Evolutionary conservation across 345 rosid species (phyloP).

Genomic region (Linum lewisii): DNA sequence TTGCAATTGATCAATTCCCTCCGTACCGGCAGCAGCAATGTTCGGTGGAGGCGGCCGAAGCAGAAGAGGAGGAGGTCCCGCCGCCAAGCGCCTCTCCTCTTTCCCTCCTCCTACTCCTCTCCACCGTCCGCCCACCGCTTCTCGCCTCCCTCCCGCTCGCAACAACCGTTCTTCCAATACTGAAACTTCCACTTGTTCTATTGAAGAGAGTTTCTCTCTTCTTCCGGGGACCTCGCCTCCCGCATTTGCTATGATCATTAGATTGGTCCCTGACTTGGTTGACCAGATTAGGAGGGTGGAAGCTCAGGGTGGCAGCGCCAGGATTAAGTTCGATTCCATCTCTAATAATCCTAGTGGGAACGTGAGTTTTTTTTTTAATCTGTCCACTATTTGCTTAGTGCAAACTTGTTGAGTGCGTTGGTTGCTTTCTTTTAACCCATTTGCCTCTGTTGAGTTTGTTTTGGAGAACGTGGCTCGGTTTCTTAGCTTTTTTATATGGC

Average conservation of each 20-base stretch:
- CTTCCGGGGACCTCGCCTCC: conserved; percentile 48
- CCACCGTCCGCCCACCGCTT: too few species aligned
- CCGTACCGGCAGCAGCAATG: too few species aligned
- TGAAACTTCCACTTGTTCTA: conserved; percentile 5
- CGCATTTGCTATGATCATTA: conserved; percentile 70
- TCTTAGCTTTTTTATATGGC: too few species aligned
- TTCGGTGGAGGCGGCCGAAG: too few species aligned
- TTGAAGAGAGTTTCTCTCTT: conserved; percentile 66
- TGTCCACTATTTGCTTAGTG: too few species aligned
- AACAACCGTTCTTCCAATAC: not conserved
- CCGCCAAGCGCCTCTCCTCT: too few species aligned
- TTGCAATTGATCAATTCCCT: too few species aligned
- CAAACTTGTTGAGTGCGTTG: not conserved
- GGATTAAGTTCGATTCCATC: conserved; percentile 79
- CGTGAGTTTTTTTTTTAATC: conserved; percentile 37
- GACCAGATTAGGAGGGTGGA: conserved; percentile 81
- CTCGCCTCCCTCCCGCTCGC: too few species aligned
- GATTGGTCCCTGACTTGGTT: conserved; percentile 73
- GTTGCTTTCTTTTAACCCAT: not conserved
- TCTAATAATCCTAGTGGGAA: conserved; percentile 54
- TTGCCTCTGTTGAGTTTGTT: not conserved
- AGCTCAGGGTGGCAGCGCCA: conserved; percentile 58
- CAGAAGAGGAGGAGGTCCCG: too few species aligned
- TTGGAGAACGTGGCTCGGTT: too few species aligned
- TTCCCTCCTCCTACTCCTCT: too few species aligned